Conservation (phyloP, 306 rosid species). For the Pterocarpus macrocarpus region DNA sequence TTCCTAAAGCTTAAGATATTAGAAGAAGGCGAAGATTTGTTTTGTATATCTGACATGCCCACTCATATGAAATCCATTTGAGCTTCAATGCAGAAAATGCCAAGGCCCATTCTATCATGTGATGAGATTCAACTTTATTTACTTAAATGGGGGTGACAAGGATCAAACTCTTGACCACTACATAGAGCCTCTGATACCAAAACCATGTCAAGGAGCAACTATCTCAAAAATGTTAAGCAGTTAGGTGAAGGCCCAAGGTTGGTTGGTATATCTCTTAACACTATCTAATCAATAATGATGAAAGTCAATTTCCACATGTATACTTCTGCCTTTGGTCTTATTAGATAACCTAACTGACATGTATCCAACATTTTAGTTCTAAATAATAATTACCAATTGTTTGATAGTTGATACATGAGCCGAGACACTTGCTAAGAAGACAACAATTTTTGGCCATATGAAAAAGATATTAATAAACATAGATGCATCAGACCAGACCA, state of each 20-base stretch:
- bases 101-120: background rate
- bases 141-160: background rate
- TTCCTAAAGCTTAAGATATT: background rate
- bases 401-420: background rate
- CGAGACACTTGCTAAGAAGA: background rate
- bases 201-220: background rate
- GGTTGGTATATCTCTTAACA: background rate
- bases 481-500: constrained; percentile 4
- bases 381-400: constrained; percentile 16
- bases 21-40: background rate
- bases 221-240: background rate
- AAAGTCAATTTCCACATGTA: constrained; percentile 1
- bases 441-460: background rate
- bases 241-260: background rate
- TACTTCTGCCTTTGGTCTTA: background rate
- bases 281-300: constrained; percentile 11
- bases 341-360: constrained; percentile 16
- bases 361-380: constrained; percentile 24
- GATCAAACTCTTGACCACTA: background rate
- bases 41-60: background rate
- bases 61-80: background rate
- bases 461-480: constrained; percentile 26
- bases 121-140: constrained; percentile 1
- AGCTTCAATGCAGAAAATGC: background rate
- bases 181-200: background rate